Percentiles rank a stretch among this genome's conserved stretches.
Conservation (phyloP, 1,139 yeast genomes). For the Geotrichum klebahnii region DNA sequence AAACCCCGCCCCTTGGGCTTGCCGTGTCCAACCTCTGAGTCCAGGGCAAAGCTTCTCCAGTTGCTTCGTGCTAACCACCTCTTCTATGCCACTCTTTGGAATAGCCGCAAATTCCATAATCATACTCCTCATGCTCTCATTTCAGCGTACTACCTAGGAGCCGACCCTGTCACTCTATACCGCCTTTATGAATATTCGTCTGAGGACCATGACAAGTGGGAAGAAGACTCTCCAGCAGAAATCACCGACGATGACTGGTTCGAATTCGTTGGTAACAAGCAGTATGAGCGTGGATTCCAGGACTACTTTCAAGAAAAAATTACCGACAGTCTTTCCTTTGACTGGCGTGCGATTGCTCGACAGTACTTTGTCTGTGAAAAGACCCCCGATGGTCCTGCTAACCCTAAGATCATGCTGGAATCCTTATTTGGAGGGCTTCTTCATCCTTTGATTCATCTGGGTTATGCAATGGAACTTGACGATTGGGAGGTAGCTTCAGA, state of each 20-base stretch:
- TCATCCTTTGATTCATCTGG: constrained; percentile 38
- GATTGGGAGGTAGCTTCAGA: constrained; percentile 35
- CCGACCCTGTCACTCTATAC: constrained; percentile 24
- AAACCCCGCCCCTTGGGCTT: constrained; percentile 22
- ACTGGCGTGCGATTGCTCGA: constrained; percentile 32
- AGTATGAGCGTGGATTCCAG: constrained; percentile 34
- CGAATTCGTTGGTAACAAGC: constrained; percentile 30
- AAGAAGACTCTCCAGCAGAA: constrained; percentile 36
- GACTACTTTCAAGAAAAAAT: constrained; percentile 36
- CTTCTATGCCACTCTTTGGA: constrained; percentile 33
- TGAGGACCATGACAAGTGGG: constrained; percentile 24
- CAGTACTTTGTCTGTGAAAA: constrained; percentile 22
- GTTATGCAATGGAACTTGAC: constrained; percentile 37
- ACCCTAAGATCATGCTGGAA: constrained; percentile 22
- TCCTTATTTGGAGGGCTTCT: constrained; percentile 32
- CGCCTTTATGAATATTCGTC: constrained; percentile 24
- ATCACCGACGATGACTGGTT: constrained; percentile 37
- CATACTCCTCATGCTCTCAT: constrained; percentile 33
- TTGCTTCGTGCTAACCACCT: constrained; percentile 35
- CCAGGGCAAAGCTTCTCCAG: constrained; percentile 28
- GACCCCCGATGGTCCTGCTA: constrained; percentile 17
- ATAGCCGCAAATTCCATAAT: constrained; percentile 35
- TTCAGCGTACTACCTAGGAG: constrained; percentile 31
- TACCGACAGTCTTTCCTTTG: constrained; percentile 27
- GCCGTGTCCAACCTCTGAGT: constrained; percentile 26